Base-by-base conservation (phyloP, 768 basidiomycete genomes). In the Rhodotorula diobovata region DNA sequence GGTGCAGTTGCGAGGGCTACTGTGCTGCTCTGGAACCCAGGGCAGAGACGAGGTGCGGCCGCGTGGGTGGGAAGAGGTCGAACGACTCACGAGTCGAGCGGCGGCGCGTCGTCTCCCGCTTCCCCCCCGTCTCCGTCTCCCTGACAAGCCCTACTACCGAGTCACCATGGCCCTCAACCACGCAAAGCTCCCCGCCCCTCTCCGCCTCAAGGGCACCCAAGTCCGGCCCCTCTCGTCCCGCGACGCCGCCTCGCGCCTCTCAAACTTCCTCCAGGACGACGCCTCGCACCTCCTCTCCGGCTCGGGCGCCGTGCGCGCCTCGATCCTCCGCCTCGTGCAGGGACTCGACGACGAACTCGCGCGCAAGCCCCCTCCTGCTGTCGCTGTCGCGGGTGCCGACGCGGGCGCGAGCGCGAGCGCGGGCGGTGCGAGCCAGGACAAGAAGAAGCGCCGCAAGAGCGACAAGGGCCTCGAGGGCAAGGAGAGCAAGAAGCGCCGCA, bases 391-490 rank as follows among this genome's bases (percentile, higher is more conserved):
- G n/a, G n/a, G n/a, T n/a, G n/a, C n/a, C n/a, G n/a, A n/a, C n/a
- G n/a, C n/a, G 23, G 21, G 11, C 2, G 35, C 37, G 23, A 35
- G 5, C 23, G 20, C 34, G 55, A 9, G 30, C 30, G 32, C 3
- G 30, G 14, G n/a, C n/a, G 30, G 11, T 9, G 53, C 55, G 20
- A 18, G 55, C 7, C 55, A 56, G 28, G 35, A 41, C 48, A 41
- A 37, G 32, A 61, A 65, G 58, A 71, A 71, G 70, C 55, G 66
- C 30, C 53, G 66, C 35, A 71, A 71, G 64, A 48, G 51, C 59
- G 51, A 43, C 39, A 32, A 30, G 39, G 51, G 6, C 30, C 37
- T 39, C 41, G 59, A 55, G 43, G 43, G 41, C 15, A 39, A 55
- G 43, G 35, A 55, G 43, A 39, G 21, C 46, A 67, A 56, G 66